These are phyloP conservation scores for Aspergillus incahuasiensis DNA, from an alignment of 495 filamentous ascomycete genomes.

Conservation along the genomic window DNA sequence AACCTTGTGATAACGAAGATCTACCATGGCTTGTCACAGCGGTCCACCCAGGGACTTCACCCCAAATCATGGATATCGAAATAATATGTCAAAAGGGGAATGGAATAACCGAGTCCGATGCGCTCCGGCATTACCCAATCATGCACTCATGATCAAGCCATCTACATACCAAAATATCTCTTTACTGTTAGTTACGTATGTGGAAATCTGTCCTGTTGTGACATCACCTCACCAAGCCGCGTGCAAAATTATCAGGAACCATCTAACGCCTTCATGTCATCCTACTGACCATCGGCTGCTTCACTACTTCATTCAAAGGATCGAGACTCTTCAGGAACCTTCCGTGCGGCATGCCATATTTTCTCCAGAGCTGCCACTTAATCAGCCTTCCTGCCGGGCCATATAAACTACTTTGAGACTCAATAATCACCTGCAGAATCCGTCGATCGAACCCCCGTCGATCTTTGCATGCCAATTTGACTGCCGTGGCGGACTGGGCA, in stretches of 20 bases:
- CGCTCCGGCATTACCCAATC: slow-evolving; percentile 7
- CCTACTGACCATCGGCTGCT: background rate
- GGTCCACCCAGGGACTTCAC: background rate
- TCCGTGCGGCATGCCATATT: background rate
- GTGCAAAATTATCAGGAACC: background rate
- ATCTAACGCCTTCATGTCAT: background rate
- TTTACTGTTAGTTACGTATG: background rate
- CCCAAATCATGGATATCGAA: too few species aligned
- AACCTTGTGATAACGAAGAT: background rate
- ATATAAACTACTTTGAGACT: background rate
- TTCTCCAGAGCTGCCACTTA: background rate
- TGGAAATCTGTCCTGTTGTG: background rate
- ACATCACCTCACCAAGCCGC: background rate
- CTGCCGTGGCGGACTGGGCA: slow-evolving; percentile 6
- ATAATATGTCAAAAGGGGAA: slow-evolving; percentile 10
- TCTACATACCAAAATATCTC: slow-evolving; percentile 10
- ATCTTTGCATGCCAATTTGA: slow-evolving; percentile 7
- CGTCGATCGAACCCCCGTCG: background rate
- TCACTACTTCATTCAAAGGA: background rate
- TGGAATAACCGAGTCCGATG: slow-evolving; percentile 10
- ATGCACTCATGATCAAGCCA: slow-evolving; percentile 3
- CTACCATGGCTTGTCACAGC: background rate
- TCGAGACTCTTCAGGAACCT: slow-evolving; percentile 1
- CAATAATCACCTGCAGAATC: background rate
- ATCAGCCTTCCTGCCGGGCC: background rate